phyloP scores from a whole-genome alignment of 768 basidiomycete species.

The Suillus hirtellus region DNA sequence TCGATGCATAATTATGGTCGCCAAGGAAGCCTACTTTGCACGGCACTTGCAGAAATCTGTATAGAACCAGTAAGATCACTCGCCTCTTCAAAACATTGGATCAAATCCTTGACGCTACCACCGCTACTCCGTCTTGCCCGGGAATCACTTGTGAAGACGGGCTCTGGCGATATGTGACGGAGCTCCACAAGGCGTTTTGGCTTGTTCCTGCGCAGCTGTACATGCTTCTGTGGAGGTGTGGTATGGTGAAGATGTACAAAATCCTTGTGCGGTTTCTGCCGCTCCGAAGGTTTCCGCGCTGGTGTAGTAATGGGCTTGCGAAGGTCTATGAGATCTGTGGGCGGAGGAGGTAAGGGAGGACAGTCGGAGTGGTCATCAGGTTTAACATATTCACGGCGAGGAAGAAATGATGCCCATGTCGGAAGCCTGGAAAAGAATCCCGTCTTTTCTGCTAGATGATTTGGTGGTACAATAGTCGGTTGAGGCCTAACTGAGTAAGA shows the following conservation, averaged over 20 bases:
- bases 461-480: slow-evolving; percentile 8
- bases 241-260: slow-evolving; percentile 62
- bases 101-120: slow-evolving; percentile 72
- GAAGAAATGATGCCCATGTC: slow-evolving; percentile 39
- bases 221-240: slow-evolving; percentile 38
- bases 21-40: background rate
- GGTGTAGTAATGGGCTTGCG: slow-evolving; percentile 65
- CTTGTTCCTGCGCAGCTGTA: slow-evolving; percentile 46
- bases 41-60: background rate
- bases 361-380: slow-evolving; percentile 46
- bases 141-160: slow-evolving; percentile 24
- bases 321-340: slow-evolving; percentile 37
- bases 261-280: slow-evolving; percentile 58
- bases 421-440: slow-evolving; percentile 63
- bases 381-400: background rate
- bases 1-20: background rate
- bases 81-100: slow-evolving; percentile 58
- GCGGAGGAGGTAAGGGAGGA: slow-evolving; percentile 42
- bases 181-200: slow-evolving; percentile 56
- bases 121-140: slow-evolving; percentile 61
- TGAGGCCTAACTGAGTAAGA: slow-evolving; percentile 19
- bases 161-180: slow-evolving; percentile 40
- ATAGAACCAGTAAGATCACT: slow-evolving; percentile 26
- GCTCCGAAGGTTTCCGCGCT: slow-evolving; percentile 47
- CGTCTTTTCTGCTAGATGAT: slow-evolving; percentile 51